Evolutionary conservation across 352 stramenopile species (phyloP), one percentile per base, ranked within the genome.

Genomic region (Pythium pectinolyticum): DNA sequence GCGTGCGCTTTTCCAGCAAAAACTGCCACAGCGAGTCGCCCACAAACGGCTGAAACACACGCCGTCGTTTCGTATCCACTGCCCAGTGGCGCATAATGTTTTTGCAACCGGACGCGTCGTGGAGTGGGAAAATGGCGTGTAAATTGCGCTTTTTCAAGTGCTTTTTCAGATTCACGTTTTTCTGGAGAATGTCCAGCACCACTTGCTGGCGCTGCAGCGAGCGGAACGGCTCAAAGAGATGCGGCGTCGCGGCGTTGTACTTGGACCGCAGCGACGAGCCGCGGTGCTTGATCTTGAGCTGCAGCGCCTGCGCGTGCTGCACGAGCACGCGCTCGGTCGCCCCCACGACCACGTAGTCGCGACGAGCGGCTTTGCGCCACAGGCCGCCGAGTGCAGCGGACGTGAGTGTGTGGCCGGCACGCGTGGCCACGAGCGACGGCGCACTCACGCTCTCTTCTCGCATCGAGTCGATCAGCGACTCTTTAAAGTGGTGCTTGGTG

Each of bases 201-300:
- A 93, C 81, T 57, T 91, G 82, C 59, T 93, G 82, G 8, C 84
- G 78, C 34, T 91, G 82, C 9, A 93, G 62, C 25, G 84, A 93
- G 2, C 76, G 80, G 34, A 91, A 86, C 5, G 80, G 82, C 57
- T 93, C 82, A 35, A 90, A 93, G 27, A 75, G 53, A 6, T 82
- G 58, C 1, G 75, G 55, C n/a, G 67, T 72, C 17, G 34, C 62
- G 2, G 71, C 61, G 12, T 79, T 65, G 57, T 83, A 93, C 40
- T 77, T 80, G 9, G 84, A 89, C 3, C 81, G 77, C 9, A 82
- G 46, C 5, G 73, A 69, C 5, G 80, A 90, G 6, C 80, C 81
- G 19, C 82, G 82, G 50, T 89, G 79, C 46, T 89, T 89, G 53
- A 91, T 72, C 45, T 91, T 90, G 28, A 93, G 72, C 39, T 89